Evolutionary conservation across 2,329 filamentous ascomycete species (phyloP), one percentile per base, ranked within the genome.

Genomic region (Talaromyces verruculosus): DNA sequence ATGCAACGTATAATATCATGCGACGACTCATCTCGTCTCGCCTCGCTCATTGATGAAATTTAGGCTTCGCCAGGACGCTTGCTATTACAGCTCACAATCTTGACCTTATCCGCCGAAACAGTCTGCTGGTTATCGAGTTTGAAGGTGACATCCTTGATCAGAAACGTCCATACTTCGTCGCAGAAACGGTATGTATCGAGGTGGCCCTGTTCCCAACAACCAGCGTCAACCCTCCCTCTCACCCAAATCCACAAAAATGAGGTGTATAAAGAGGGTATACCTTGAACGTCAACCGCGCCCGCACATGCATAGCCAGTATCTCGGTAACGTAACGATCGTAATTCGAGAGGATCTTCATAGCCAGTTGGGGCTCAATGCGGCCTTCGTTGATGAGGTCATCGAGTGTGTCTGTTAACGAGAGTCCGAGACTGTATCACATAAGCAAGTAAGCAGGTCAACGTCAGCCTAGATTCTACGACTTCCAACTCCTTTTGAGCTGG

Each of bases 161-260:
- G 87, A 79, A 99, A 99, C 1, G 95, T 99, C 95, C 95, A 99
- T 67, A 99, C 95, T 82, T 99, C 95, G 81, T 99, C 95, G 83
- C 95, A 99, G 85, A 99, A 99, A 72, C 95, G 91, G 83, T 99
- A 99, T 17, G 95, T 98, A 78, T 98, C 93, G 69, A 99, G 89
- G 76, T 96, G 95, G 58, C 95, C 95, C 94, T 97, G 6, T 30
- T 30, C 30, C 8, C 25, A 17, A 35, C 15, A 64, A 63, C 30
- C 28, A 30, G 28, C 7, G 30, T 33, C 30, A 33, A 33, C 30
- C 30, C 30, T 33, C 7, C 30, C 30, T 25, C 7, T 10, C 61
- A 19, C 8, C 57, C 4, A 51, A 39, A 25, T 5, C 25, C 25
- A 25, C 25, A 25, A 25, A 25, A 25, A 4, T 19, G n/a, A 15